Conservation (phyloP, 192 early-diverging fungal species). For the Gorgonomyces haynaldii region DNA sequence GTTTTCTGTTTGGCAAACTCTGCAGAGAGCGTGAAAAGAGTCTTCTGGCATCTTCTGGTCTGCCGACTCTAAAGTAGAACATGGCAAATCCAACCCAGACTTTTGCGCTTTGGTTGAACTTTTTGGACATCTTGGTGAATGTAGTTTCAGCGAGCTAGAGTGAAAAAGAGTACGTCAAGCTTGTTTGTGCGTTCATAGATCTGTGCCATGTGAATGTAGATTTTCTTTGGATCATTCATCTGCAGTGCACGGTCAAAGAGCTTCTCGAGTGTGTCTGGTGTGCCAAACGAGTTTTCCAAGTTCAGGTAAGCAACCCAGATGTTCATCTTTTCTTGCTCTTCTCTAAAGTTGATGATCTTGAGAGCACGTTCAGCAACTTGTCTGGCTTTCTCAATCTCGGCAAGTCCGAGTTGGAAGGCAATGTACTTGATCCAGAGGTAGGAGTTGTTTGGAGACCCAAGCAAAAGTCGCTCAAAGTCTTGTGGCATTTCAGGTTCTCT, state of each 20-base stretch:
- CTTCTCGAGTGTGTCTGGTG: conserved; percentile 58
- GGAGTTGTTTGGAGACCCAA: conserved; percentile 92
- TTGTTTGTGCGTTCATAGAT: conserved; percentile 86
- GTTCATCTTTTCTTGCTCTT: conserved; percentile 94
- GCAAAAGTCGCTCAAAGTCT: conserved; percentile 85
- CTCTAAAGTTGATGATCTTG: conserved; percentile 79
- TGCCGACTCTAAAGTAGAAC: conserved; percentile 63
- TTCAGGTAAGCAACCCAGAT: conserved; percentile 95
- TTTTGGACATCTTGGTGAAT: conserved; percentile 63
- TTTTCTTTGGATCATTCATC: conserved; percentile 79
- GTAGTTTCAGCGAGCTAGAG: conserved; percentile 48
- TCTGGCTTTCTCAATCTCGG: conserved; percentile 87
- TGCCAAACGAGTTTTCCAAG: conserved; percentile 91
- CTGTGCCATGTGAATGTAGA: conserved; percentile 75
- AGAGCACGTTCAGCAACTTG: conserved; percentile 88
- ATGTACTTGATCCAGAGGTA: conserved; percentile 99
- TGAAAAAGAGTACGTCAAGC: conserved; percentile 30
- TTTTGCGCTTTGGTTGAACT: conserved; percentile 81
- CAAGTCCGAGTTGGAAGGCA: conserved; percentile 93
- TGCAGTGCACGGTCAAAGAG: conserved; percentile 79
- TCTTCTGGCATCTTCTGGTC: conserved; percentile 65
- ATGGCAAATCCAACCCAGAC: conserved; percentile 81
- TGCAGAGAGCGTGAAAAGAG: conserved; percentile 69
- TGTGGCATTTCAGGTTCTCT: conserved; percentile 50
- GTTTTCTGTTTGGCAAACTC: conserved; percentile 86